Percentiles rank a stretch among this genome's conserved stretches.
Conservation (phyloP, 306 rosid genomes). For the Rubus idaeus region DNA sequence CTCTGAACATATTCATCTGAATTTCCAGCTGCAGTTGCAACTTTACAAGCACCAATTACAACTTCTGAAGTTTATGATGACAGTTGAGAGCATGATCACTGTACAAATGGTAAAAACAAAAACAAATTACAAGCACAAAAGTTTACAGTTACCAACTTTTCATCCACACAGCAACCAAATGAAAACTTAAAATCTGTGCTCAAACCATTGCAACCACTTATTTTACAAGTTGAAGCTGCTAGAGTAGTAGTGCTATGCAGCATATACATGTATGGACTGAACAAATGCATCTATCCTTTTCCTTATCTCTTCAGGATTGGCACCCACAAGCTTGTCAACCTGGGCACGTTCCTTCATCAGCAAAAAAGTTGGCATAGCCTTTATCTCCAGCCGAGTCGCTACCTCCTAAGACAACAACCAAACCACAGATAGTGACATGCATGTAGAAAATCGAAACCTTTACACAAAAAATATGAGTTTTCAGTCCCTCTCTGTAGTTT, state of each 20-base stretch:
- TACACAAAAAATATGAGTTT: conserved; percentile 12
- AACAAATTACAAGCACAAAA: background rate
- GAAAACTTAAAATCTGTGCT: background rate
- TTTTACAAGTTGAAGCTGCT: conserved; percentile 23
- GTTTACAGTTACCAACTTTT: background rate
- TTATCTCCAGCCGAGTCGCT: conserved; percentile 62
- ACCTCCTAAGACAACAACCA: conserved; percentile 55
- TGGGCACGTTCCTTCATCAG: conserved; percentile 54
- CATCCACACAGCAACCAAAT: background rate
- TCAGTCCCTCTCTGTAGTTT: background rate
- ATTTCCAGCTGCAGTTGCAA: background rate
- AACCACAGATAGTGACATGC: background rate
- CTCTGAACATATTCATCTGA: background rate
- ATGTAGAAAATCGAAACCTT: conserved; percentile 6
- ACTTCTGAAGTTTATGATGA: background rate
- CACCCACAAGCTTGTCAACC: conserved; percentile 76
- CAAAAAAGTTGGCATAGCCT: conserved; percentile 93
- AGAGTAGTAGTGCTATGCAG: conserved; percentile 37
- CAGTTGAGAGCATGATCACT: background rate
- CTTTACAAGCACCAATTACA: background rate
- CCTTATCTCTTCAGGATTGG: conserved; percentile 91
- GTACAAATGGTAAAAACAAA: background rate
- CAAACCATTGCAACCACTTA: conserved; percentile 30
- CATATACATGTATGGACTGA: conserved; percentile 40
- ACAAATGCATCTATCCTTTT: conserved; percentile 62